phyloP scores from a whole-genome alignment of 768 basidiomycete species.

The Antrodiella citrinella region DNA sequence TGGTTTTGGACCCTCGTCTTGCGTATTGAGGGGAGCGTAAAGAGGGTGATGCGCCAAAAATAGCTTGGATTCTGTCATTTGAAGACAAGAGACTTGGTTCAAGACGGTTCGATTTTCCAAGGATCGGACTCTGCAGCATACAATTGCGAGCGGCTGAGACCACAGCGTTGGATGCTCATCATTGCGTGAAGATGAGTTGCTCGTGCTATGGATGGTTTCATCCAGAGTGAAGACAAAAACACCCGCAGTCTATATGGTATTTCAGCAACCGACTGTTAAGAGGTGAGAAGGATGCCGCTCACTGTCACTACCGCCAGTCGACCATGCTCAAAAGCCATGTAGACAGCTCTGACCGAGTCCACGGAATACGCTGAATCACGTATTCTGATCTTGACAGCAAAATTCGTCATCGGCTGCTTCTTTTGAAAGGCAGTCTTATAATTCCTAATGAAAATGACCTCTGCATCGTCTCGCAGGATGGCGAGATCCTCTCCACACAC shows the following conservation, averaged over 20 bases:
- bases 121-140: slow-evolving; percentile 9
- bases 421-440: slow-evolving; percentile 23
- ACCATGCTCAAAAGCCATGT: slow-evolving; percentile 23
- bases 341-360: slow-evolving; percentile 8
- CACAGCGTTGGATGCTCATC: no score
- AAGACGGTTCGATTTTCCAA: slow-evolving; percentile 6
- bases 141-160: slow-evolving; percentile 8
- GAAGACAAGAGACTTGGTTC: slow-evolving; percentile 17
- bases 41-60: slow-evolving; percentile 18
- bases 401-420: slow-evolving; percentile 12
- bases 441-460: slow-evolving; percentile 26
- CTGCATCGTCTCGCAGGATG: slow-evolving; percentile 14
- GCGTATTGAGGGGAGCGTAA: no score
- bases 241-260: slow-evolving; percentile 15
- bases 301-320: slow-evolving; percentile 20
- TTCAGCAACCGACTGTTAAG: neutral
- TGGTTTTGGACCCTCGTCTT: no score
- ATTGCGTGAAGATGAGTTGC: slow-evolving; percentile 1
- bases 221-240: slow-evolving; percentile 20
- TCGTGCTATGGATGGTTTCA: slow-evolving; percentile 9
- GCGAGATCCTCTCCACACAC: slow-evolving; percentile 32
- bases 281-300: slow-evolving; percentile 3
- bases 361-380: neutral
- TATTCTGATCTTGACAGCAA: slow-evolving; percentile 15
- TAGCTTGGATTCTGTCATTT: slow-evolving; percentile 21